Base-by-base conservation (phyloP, 495 filamentous ascomycete species). In the Podospora pseudocomata region DNA sequence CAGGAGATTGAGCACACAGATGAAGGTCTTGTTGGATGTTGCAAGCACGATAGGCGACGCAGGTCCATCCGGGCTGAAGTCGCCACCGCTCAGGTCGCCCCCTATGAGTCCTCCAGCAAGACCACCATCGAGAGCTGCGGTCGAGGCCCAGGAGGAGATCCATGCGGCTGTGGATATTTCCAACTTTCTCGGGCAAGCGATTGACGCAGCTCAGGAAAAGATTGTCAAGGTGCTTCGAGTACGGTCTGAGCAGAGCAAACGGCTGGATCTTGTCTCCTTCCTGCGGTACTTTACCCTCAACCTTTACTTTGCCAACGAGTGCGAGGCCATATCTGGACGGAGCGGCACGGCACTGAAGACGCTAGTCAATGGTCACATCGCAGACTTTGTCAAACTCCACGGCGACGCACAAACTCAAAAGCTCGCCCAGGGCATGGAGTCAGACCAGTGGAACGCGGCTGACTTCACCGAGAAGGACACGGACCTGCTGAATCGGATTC, bases 21-120 rank as follows among this genome's bases (percentile, higher is more conserved):
- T 94, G 23, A 99, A 99, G 77, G 88, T 98, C 20, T 80, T 99
- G n/a, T 83, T 99, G 19, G 95, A 99, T 76, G 91, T 97, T 44
- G 96, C 93, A 2, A 97, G 93, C 74, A 89, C 89, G 9, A 82
- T 94, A 56, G 83, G 84, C 44, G 77, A 83, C 57, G 55, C 62
- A 2, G 60, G 65, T 4, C 68, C 72, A 0, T 72, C 65, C 2
- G 81, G 79, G 5, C 54, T 81, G 49, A 80, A 77, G 55, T 85
- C 83, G 16, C 85, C 83, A 23, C 80, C 83, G 32, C 73, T 79
- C 56, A 84, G 77, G 63, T 87, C 85, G 11, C 81, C 85, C 0
- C 73, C 77, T 16, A 79, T 78, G 60, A 86, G 83, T 66, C 86
- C 86, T 6, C 80, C 78, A 30, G 64, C 63, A 32, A 66, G 75